Base-by-base conservation (phyloP, 495 filamentous ascomycete species). In the Xylaria sp. region DNA sequence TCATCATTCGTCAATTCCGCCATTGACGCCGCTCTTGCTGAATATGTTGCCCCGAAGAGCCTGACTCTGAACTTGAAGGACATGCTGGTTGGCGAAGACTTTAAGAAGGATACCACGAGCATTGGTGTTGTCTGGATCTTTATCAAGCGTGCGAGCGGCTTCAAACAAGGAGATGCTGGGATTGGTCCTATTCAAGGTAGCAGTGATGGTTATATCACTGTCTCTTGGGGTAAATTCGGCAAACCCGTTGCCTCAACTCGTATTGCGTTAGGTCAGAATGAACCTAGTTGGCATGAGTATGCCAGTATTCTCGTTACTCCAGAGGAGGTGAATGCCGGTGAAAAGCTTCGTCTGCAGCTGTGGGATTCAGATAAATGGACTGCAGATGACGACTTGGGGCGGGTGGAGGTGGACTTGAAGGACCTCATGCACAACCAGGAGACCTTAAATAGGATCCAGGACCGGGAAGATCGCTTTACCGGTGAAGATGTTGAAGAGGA, bases 201-300 rank as follows among this genome's bases (percentile, higher is more conserved):
- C 29, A 86, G 88, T 29, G 91, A 93, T 77, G 80, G 87, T 1
- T 93, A 93, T 74, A 88, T 93, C 33, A 88, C 85, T 12, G 88
- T 92, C 19, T 90, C 88, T 12, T 93, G 91, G 89, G 90, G 88
- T 19, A 93, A 93, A 71, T 92, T 92, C 74, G 89, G 90, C 59
- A 93, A 93, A 72, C 89, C 91, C 44, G 79, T 90, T 57, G 84
- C 76, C 67, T 88, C 87, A 52, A 93, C 85, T 41, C 89, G 86
- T 76, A 88, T 95, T 74, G 88, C 88, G 73, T 79, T 83, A 24
- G 77, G 83, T n/a, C 86, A 91, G 17, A 86, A 90, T 77, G 78
- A 92, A 53, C 91, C 91, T 0, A 82, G 82, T 50, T 93, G 90
- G 90, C 82, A 92, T 55, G 91, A 93, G 78, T 91, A 86, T 67